Evolutionary conservation across 495 filamentous ascomycete genomes (phyloP).

Genomic region (Penicillium steckii): DNA sequence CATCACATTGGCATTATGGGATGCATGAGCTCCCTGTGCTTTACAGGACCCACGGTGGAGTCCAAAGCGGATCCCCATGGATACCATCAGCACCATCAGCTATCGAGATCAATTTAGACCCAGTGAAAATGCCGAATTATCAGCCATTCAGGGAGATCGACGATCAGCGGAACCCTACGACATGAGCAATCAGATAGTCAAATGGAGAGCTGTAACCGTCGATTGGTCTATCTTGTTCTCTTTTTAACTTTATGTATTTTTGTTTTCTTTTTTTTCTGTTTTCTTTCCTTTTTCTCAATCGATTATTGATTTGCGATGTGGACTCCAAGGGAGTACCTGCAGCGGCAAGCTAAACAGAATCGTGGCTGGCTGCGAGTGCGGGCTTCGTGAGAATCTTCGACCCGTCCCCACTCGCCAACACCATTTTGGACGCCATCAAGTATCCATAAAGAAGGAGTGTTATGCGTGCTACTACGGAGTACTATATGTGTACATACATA

Average conservation of each 20-base stretch:
- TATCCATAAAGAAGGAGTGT: too few species aligned
- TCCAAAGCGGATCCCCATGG: neutral
- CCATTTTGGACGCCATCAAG: too few species aligned
- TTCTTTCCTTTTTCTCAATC: too few species aligned
- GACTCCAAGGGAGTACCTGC: constrained; percentile 19
- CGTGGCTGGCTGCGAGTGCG: constrained; percentile 23
- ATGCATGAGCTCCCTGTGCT: constrained; percentile 13
- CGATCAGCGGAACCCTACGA: constrained; percentile 14
- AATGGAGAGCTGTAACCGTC: neutral
- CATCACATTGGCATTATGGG: constrained; percentile 23
- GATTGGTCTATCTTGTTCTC: too few species aligned
- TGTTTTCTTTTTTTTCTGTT: too few species aligned
- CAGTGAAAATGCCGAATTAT: neutral
- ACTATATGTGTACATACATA: too few species aligned
- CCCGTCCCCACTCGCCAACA: neutral
- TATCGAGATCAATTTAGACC: constrained; percentile 8
- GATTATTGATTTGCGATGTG: constrained; percentile 16
- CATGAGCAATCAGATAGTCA: constrained; percentile 22
- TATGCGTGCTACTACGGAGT: too few species aligned
- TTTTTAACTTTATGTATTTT: too few species aligned
- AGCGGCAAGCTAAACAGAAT: constrained; percentile 13
- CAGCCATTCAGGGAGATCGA: constrained; percentile 9
- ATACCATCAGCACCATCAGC: constrained; percentile 5
- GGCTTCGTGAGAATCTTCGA: neutral
- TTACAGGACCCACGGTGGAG: constrained; percentile 6